These are phyloP conservation scores for Diaporthe ilicicola DNA, from an alignment of 2,329 filamentous ascomycete species.

Conservation along the genomic window DNA sequence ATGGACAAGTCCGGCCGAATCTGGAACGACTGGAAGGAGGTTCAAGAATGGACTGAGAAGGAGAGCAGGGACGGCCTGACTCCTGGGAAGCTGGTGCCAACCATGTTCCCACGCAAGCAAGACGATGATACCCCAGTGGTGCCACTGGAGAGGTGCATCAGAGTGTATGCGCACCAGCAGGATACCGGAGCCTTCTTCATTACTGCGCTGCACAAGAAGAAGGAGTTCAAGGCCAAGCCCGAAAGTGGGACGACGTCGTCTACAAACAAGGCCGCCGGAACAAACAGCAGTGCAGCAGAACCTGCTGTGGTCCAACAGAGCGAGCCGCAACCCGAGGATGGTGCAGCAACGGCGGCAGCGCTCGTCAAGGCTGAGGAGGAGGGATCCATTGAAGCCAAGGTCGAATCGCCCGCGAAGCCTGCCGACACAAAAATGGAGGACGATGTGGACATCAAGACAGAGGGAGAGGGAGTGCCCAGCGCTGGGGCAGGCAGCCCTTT, in stretches of 20 bases:
- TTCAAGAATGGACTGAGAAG: constrained; percentile 71
- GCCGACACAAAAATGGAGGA: constrained; percentile 35
- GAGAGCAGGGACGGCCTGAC: constrained; percentile 64
- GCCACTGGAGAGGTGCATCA: constrained; percentile 88
- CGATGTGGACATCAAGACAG: constrained; percentile 30
- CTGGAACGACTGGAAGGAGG: constrained; percentile 84
- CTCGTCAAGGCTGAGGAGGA: constrained; percentile 28
- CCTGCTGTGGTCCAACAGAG: not conserved
- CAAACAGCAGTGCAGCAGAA: not conserved
- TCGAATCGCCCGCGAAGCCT: constrained; percentile 34
- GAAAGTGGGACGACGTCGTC: constrained; percentile 65
- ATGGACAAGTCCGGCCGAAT: constrained; percentile 86
- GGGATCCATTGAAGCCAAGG: constrained; percentile 21
- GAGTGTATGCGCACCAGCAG: constrained; percentile 93
- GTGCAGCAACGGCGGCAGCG: constrained; percentile 12
- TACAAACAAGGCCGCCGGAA: not conserved
- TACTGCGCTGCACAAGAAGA: constrained; percentile 89
- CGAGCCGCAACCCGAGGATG: constrained; percentile 23
- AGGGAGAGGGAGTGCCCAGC: constrained; percentile 2
- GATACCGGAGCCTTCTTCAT: constrained; percentile 99
- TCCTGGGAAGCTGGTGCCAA: constrained; percentile 76
- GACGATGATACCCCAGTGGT: constrained; percentile 66
- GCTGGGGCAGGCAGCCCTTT: constrained; percentile 17
- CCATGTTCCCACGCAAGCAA: constrained; percentile 80
- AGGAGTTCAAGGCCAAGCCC: constrained; percentile 81